Percentiles rank a stretch among this genome's conserved stretches.
Conservation (phyloP, 495 filamentous ascomycete species). For the Talaromyces liani region DNA sequence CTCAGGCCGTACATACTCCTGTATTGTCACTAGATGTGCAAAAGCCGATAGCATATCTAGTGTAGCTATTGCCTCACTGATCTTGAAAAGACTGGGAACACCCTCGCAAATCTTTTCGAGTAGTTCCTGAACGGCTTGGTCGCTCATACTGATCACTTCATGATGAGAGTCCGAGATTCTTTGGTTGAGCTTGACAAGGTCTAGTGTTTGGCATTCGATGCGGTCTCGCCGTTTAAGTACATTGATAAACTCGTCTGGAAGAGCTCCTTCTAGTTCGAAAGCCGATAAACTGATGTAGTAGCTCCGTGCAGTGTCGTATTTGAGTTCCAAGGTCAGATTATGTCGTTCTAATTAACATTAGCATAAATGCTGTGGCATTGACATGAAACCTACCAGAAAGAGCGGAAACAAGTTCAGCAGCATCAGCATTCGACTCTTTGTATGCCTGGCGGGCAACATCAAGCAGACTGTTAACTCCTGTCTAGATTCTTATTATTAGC, state of each 20-base stretch:
- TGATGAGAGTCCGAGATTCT: conserved; percentile 69
- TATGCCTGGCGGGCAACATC: conserved; percentile 83
- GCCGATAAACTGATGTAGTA: conserved; percentile 71
- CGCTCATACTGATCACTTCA: conserved; percentile 72
- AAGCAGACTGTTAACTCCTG: conserved; percentile 76
- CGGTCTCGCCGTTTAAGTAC: conserved; percentile 59
- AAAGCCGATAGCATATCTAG: conserved; percentile 89
- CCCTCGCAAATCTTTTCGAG: conserved; percentile 58
- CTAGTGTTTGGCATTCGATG: conserved; percentile 80
- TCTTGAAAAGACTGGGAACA: conserved; percentile 62
- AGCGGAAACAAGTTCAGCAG: conserved; percentile 58
- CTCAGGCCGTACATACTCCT: conserved; percentile 76
- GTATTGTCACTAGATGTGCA: conserved; percentile 64
- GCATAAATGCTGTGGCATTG: conserved; percentile 3
- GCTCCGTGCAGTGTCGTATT: conserved; percentile 67
- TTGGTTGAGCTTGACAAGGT: conserved; percentile 70
- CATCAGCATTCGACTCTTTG: conserved; percentile 75
- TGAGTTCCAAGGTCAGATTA: conserved; percentile 55
- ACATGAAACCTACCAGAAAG: conserved; percentile 44
- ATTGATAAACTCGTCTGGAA: conserved; percentile 76
- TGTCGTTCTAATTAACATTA: conserved; percentile 43
- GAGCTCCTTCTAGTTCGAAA: conserved; percentile 51
- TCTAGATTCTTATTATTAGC: conserved; percentile 35
- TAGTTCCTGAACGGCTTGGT: conserved; percentile 59
- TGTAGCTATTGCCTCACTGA: conserved; percentile 81